A percentile compares a stretch with the other conserved stretches of the same genome.
Conservation (phyloP, 2,329 filamentous ascomycete species). For the Aspergillus tamarii region DNA sequence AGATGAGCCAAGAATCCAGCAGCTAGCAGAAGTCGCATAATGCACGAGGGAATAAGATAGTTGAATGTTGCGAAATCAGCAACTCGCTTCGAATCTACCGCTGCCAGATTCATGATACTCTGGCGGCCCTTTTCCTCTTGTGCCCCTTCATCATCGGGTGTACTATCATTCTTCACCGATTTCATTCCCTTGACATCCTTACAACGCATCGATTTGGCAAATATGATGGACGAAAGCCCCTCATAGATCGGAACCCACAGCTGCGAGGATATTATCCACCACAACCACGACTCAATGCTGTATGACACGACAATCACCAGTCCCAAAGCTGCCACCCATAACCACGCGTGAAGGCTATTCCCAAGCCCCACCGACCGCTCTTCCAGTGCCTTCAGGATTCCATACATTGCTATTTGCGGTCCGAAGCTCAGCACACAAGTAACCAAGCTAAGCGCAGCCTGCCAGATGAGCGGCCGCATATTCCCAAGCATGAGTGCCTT, state of each 20-base stretch:
- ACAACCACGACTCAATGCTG: slow-evolving; percentile 67
- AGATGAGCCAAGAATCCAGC: slow-evolving; percentile 66
- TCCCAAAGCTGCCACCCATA: slow-evolving; percentile 69
- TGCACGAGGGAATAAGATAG: slow-evolving; percentile 64
- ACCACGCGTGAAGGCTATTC: slow-evolving; percentile 60
- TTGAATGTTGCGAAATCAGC: slow-evolving; percentile 69
- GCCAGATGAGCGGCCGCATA: slow-evolving; percentile 57
- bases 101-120: slow-evolving; percentile 74
- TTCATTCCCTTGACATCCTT: slow-evolving; percentile 63
- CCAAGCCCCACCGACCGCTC: slow-evolving; percentile 48
- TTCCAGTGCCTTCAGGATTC: slow-evolving; percentile 69
- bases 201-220: slow-evolving; percentile 74
- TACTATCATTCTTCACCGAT: slow-evolving; percentile 47
- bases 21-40: slow-evolving; percentile 66
- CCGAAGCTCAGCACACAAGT: slow-evolving; percentile 65
- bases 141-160: slow-evolving; percentile 49
- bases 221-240: slow-evolving; percentile 72
- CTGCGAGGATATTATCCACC: slow-evolving; percentile 67
- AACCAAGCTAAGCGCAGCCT: slow-evolving; percentile 61
- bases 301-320: slow-evolving; percentile 58
- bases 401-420: slow-evolving; percentile 70
- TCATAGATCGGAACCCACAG: slow-evolving; percentile 68
- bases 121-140: slow-evolving; percentile 64
- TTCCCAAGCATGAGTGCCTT: slow-evolving; percentile 63
- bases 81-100: slow-evolving; percentile 72